Conservation (phyloP, 306 rosid species). For the Lotus japonicus region DNA sequence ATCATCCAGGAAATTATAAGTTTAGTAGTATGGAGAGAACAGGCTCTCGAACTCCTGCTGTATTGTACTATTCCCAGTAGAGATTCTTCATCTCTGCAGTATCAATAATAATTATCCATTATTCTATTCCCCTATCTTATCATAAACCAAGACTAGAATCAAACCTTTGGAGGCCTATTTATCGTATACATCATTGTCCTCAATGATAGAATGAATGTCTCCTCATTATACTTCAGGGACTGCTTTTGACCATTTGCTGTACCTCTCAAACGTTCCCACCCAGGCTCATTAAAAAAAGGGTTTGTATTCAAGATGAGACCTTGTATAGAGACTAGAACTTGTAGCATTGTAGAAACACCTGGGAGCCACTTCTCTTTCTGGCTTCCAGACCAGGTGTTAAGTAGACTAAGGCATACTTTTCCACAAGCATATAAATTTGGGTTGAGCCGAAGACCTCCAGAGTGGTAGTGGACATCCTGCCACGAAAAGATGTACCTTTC, state of each 20-base stretch:
- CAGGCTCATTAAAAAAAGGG: slow-evolving; percentile 93
- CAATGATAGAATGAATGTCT: slow-evolving; percentile 57
- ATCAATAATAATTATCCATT: too few relatives aligned
- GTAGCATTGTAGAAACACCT: slow-evolving; percentile 78
- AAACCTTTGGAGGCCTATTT: slow-evolving; percentile 80
- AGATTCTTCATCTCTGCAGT: too few relatives aligned
- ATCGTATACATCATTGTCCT: slow-evolving; percentile 75
- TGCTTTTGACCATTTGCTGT: slow-evolving; percentile 42
- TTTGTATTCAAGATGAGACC: slow-evolving; percentile 78
- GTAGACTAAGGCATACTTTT: slow-evolving; percentile 94
- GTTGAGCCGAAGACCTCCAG: slow-evolving; percentile 85
- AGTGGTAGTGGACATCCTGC: slow-evolving; percentile 73
- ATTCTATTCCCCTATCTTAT: too few relatives aligned
- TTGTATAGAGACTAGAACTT: slow-evolving; percentile 89
- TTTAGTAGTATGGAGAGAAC: too few relatives aligned
- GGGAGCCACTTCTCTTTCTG: slow-evolving; percentile 81
- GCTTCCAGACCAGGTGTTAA: slow-evolving; percentile 76
- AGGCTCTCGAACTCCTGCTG: too few relatives aligned
- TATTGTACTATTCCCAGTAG: too few relatives aligned
- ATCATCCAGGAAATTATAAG: too few relatives aligned
- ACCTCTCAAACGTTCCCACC: slow-evolving; percentile 44
- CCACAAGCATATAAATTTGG: slow-evolving; percentile 83
- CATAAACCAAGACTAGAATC: slow-evolving; percentile 15
- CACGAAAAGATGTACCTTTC: slow-evolving; percentile 1
- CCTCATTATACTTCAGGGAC: slow-evolving; percentile 61